Evolutionary conservation across 768 basidiomycete genomes (phyloP).

Genomic region (Rhodotorula kratochvilovae): DNA sequence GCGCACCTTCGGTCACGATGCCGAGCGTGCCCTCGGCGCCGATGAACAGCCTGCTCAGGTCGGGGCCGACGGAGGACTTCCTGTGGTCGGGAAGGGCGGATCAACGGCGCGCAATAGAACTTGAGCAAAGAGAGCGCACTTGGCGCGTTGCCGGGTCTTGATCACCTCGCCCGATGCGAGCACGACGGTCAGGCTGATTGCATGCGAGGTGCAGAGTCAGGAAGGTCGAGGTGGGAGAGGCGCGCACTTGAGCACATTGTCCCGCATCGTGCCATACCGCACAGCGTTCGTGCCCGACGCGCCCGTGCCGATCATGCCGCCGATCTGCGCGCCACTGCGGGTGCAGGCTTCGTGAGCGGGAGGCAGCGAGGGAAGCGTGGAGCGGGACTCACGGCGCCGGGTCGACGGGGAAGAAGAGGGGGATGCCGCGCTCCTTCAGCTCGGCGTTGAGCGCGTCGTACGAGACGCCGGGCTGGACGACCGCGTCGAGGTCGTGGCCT

Average conservation of each 20-base stretch:
- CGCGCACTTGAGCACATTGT: slow-evolving; percentile 37
- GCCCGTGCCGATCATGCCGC: slow-evolving; percentile 83
- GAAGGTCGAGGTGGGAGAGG: too few relatives aligned
- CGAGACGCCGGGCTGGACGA: slow-evolving; percentile 64
- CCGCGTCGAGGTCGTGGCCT: slow-evolving; percentile 61
- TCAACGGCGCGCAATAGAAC: slow-evolving; percentile 58
- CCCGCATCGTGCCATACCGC: slow-evolving; percentile 39
- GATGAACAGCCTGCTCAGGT: slow-evolving; percentile 48
- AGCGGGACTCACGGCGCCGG: slow-evolving; percentile 16
- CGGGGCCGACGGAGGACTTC: slow-evolving; percentile 84
- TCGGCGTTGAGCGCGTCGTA: slow-evolving; percentile 75
- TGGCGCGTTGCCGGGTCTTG: slow-evolving; percentile 63
- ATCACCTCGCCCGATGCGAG: slow-evolving; percentile 85
- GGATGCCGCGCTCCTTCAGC: slow-evolving; percentile 60
- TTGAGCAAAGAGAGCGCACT: slow-evolving; percentile 22
- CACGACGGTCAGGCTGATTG: slow-evolving; percentile 55
- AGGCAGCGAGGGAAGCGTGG: not conserved
- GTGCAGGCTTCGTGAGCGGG: too few relatives aligned
- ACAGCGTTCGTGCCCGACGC: slow-evolving; percentile 66
- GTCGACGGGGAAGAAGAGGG: slow-evolving; percentile 74
- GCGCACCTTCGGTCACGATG: slow-evolving; percentile 68
- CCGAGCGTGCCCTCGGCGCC: slow-evolving; percentile 65
- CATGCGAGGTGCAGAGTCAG: too few relatives aligned
- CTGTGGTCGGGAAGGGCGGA: slow-evolving; percentile 47
- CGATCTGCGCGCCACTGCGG: slow-evolving; percentile 53